These are phyloP conservation scores for Selaginella tamariscina DNA, from an alignment of 75 land plant species.

Conservation along the genomic window DNA sequence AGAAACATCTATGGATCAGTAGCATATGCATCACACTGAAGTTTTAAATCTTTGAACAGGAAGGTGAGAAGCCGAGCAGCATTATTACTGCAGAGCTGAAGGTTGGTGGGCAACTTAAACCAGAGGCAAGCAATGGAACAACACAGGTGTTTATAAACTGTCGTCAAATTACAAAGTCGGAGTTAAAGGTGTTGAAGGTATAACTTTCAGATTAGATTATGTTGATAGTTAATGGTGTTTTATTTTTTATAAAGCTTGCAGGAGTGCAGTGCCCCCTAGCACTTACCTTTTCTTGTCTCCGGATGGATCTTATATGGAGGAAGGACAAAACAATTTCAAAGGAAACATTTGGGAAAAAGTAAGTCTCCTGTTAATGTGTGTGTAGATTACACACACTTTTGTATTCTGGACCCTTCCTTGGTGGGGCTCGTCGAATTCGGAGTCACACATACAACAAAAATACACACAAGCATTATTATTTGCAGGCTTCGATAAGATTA, in stretches of 20 bases:
- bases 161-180: conserved; percentile 81
- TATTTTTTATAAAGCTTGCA: conserved; percentile 53
- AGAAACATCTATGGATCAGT: too few relatives aligned
- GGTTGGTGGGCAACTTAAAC: conserved; percentile 53
- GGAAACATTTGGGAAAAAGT: conserved; percentile 97
- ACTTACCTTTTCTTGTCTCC: conserved; percentile 89
- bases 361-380: background rate
- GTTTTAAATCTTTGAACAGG: conserved; percentile 38
- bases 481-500: conserved; percentile 54
- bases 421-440: too few relatives aligned
- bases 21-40: background rate
- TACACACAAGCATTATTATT: background rate
- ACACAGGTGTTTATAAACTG: conserved; percentile 76
- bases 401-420: too few relatives aligned
- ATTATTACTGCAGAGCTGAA: conserved; percentile 65
- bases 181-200: conserved; percentile 89
- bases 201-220: too few relatives aligned
- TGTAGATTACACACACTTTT: too few relatives aligned
- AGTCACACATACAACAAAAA: too few relatives aligned
- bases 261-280: conserved; percentile 91
- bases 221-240: too few relatives aligned
- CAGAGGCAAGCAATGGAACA: conserved; percentile 78
- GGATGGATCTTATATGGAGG: conserved; percentile 88
- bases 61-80: conserved; percentile 71
- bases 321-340: conserved; percentile 77